Evolutionary conservation across 2,329 filamentous ascomycete species (phyloP).

Genomic region (Penicillium sp.): DNA sequence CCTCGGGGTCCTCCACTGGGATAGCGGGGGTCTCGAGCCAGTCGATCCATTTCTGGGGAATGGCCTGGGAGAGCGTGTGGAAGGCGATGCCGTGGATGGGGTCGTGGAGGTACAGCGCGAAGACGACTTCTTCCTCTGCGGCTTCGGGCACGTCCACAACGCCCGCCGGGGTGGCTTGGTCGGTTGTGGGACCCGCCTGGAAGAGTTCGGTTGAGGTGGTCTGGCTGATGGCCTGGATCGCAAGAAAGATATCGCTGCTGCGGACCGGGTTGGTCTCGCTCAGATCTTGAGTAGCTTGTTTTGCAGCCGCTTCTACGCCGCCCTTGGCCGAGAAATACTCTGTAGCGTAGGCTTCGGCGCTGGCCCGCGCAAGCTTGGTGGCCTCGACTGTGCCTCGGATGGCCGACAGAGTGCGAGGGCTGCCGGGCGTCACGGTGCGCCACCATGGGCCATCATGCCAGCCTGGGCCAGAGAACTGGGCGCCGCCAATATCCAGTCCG

Average conservation of each 20-base stretch:
- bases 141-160: too few relatives aligned
- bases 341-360: slow-evolving; percentile 73
- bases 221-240: slow-evolving; percentile 74
- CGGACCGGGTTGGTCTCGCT: slow-evolving; percentile 82
- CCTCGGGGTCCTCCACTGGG: slow-evolving; percentile 38
- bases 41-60: slow-evolving; percentile 76
- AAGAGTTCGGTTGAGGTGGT: slow-evolving; percentile 61
- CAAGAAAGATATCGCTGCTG: slow-evolving; percentile 86
- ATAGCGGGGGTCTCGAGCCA: slow-evolving; percentile 97
- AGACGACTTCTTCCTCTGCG: slow-evolving; percentile 56
- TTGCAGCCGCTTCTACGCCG: slow-evolving; percentile 70
- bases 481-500: slow-evolving; percentile 40
- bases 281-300: slow-evolving; percentile 66
- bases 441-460: slow-evolving; percentile 98
- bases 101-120: slow-evolving; percentile 72
- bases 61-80: slow-evolving; percentile 67
- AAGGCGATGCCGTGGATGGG: slow-evolving; percentile 87
- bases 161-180: slow-evolving; percentile 24
- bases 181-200: slow-evolving; percentile 44
- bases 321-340: slow-evolving; percentile 75
- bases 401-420: slow-evolving; percentile 65
- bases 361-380: slow-evolving; percentile 80
- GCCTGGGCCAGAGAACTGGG: slow-evolving; percentile 45
- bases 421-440: slow-evolving; percentile 52
- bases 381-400: slow-evolving; percentile 76